A percentile compares a stretch with the other conserved stretches of the same genome.
phyloP scores from a whole-genome alignment of 345 rosid genomes.

The Salix koriyanagi region DNA sequence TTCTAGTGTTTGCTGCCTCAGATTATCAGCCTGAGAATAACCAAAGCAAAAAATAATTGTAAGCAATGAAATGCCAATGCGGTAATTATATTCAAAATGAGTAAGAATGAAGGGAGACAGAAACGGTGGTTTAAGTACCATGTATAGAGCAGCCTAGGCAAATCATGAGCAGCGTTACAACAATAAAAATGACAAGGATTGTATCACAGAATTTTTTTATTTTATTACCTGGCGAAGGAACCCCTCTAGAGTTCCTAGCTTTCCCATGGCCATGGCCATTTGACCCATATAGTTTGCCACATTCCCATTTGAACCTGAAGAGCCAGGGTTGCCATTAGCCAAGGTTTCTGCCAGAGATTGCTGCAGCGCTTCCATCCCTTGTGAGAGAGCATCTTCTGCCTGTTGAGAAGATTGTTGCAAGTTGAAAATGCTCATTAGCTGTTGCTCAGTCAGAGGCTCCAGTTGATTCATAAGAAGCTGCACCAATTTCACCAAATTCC shows the following conservation, averaged over 20 bases:
- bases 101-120: not conserved
- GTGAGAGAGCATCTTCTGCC: slow-evolving; percentile 89
- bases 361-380: slow-evolving; percentile 49
- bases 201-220: not conserved
- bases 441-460: slow-evolving; percentile 91
- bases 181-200: not conserved
- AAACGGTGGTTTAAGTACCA: not conserved
- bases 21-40: slow-evolving; percentile 27
- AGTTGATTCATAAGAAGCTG: slow-evolving; percentile 83
- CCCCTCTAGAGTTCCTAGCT: slow-evolving; percentile 82
- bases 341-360: slow-evolving; percentile 79
- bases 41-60: not conserved
- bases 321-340: slow-evolving; percentile 65
- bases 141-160: not conserved
- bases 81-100: not conserved
- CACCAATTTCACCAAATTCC: slow-evolving; percentile 13
- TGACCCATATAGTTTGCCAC: slow-evolving; percentile 98
- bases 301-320: slow-evolving; percentile 63
- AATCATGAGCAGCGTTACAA: not conserved
- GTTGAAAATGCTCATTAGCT: slow-evolving; percentile 55
- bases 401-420: slow-evolving; percentile 90
- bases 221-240: slow-evolving; percentile 64
- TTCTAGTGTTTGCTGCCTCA: slow-evolving; percentile 62
- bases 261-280: slow-evolving; percentile 99
- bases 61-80: not conserved